A percentile compares a stretch with the other conserved stretches of the same genome.
Conservation (phyloP, 2,329 filamentous ascomycete genomes). For the Rutstroemia sp. region DNA sequence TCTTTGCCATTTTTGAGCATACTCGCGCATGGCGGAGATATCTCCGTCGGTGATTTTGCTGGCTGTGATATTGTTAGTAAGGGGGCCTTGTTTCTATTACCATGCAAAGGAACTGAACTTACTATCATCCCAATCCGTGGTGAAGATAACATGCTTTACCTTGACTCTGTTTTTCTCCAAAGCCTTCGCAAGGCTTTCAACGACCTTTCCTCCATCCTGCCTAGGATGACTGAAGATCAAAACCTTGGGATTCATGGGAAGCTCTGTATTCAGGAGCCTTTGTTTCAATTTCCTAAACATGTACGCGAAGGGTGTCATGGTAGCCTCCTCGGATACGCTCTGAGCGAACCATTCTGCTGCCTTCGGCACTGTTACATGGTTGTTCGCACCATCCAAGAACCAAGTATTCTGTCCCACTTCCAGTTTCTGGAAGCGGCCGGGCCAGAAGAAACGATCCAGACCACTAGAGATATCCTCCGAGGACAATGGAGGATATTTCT, state of each 20-base stretch:
- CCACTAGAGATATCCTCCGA: constrained; percentile 54
- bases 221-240: constrained; percentile 13
- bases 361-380: constrained; percentile 70
- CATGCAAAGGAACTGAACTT: not conserved
- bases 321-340: constrained; percentile 27
- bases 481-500: constrained; percentile 34
- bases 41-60: constrained; percentile 1
- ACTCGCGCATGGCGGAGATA: constrained; percentile 5
- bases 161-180: constrained; percentile 7
- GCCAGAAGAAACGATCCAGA: constrained; percentile 65
- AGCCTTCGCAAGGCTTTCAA: constrained; percentile 9
- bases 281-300: not conserved
- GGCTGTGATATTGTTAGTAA: not conserved
- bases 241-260: constrained; percentile 1
- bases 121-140: constrained; percentile 11
- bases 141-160: constrained; percentile 16
- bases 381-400: constrained; percentile 23
- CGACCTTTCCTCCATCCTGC: constrained; percentile 6
- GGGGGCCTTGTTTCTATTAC: fast-evolving
- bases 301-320: constrained; percentile 3
- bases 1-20: constrained; percentile 15
- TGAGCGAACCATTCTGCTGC: constrained; percentile 72
- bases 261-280: not conserved
- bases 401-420: constrained; percentile 34
- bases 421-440: constrained; percentile 66